Base-by-base conservation (phyloP, 345 rosid species). In the Sisymbrium altissimum region DNA sequence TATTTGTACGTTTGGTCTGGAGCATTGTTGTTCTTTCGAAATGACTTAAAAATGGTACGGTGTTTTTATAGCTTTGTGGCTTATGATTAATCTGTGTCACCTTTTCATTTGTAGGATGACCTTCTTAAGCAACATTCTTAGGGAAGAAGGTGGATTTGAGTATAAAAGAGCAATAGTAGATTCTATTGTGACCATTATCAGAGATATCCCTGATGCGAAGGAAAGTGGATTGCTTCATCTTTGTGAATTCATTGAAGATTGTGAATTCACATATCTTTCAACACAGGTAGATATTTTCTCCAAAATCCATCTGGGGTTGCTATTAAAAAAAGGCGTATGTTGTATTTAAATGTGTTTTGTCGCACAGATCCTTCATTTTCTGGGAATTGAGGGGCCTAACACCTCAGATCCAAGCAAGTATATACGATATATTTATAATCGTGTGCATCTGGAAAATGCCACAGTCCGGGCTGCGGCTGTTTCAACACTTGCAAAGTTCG, bases 131-230 rank as follows among this genome's bases (percentile, higher is more conserved):
- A 95, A 86, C 82, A 90, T 92, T 77, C 90, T 95, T n/a, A 81
- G 99, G 75, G 99, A 95, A 83, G 99, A 95, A 90, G 99, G 99
- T 67, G 99, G 99, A 71, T 95, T 95, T 75, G 99, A 95, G 74
- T 95, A 89, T 82, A 95, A 95, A 79, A 90, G 91, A 81, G 98
- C 99, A 60, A 92, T 92, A 68, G 97, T 92, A 32, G 99, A 95
- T 81, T 92, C 99, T 30, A 95, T 95, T 68, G 99, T 95, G 61
- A 92, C 89, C 68, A 96, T 95, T 74, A 95, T 95, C 68, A 90
- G 94, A 74, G 98, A 92, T 84, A 95, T 95, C 59, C 99, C 99
- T n/a, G 98, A 95, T 50, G 97, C 97, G 29, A 95, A 95, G 81
- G 99, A 95, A 77, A 85, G 85, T 64, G 99, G 99, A 39, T 78